These are phyloP conservation scores for Suhomyces kilbournensis DNA, from an alignment of 805 yeast species.

Conservation along the genomic window DNA sequence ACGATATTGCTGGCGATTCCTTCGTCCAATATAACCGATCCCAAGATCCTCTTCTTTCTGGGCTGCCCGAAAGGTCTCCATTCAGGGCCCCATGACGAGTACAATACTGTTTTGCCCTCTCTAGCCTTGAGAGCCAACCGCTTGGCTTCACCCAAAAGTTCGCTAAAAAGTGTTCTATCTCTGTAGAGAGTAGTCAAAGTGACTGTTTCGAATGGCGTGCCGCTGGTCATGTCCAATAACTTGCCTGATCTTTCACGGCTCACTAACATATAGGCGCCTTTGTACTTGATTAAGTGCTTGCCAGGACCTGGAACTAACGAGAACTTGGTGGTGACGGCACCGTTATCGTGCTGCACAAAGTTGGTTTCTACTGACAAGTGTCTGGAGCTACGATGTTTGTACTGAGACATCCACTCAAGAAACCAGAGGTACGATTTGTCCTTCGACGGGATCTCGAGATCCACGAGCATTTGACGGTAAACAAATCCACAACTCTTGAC, in stretches of 20 bases:
- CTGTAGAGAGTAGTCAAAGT: constrained; percentile 84
- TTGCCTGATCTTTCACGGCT: constrained; percentile 89
- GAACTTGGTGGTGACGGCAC: constrained; percentile 82
- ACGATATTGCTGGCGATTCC: constrained; percentile 67
- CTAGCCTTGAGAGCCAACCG: constrained; percentile 72
- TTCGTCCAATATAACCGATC: constrained; percentile 79
- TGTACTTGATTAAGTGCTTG: constrained; percentile 78
- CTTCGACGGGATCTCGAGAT: constrained; percentile 87
- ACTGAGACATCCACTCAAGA: constrained; percentile 89
- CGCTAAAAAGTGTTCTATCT: constrained; percentile 68
- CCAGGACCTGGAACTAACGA: constrained; percentile 97
- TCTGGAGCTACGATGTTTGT: constrained; percentile 70
- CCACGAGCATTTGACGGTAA: constrained; percentile 83
- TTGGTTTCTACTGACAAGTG: constrained; percentile 89
- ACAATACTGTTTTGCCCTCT: constrained; percentile 92
- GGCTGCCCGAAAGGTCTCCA: constrained; percentile 99
- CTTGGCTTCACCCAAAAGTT: constrained; percentile 81
- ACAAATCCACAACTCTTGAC: constrained; percentile 61
- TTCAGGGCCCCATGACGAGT: constrained; percentile 96
- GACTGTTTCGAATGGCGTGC: constrained; percentile 96
- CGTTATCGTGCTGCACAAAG: constrained; percentile 86
- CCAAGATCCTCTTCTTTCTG: constrained; percentile 76
- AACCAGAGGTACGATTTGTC: constrained; percentile 96
- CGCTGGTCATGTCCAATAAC: constrained; percentile 82
- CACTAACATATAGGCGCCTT: constrained; percentile 84